Evolutionary conservation across 2,329 filamentous ascomycete species (phyloP).

Genomic region (Fusarium scirpi): DNA sequence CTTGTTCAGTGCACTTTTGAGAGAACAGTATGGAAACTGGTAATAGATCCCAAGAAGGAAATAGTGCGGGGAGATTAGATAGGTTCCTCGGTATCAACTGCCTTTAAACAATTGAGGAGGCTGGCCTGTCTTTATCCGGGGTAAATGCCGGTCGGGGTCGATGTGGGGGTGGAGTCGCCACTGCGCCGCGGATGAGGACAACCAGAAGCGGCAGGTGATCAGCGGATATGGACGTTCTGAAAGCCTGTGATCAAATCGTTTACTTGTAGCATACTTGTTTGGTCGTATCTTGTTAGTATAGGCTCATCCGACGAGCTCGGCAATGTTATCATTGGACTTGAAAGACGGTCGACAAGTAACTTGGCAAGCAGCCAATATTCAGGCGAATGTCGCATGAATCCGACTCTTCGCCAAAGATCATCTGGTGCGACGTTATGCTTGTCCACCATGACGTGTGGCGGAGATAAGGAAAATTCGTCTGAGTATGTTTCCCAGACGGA

Average conservation of each 20-base stretch:
- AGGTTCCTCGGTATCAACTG: background rate
- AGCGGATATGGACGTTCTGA: constrained; percentile 12
- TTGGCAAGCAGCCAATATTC: constrained; percentile 9
- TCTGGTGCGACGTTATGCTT: background rate
- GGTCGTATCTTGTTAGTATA: constrained; percentile 3
- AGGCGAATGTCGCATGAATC: background rate
- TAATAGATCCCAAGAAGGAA: background rate
- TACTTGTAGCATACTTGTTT: constrained; percentile 15
- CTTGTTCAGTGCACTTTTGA: background rate
- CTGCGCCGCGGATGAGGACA: background rate
- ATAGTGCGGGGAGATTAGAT: background rate
- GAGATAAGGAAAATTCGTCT: background rate
- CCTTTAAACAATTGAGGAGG: background rate
- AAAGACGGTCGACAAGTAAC: constrained; percentile 1
- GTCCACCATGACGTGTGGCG: background rate
- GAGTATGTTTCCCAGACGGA: constrained; percentile 2
- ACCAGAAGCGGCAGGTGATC: no score
- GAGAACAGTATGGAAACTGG: no score
- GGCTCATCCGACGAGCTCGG: background rate
- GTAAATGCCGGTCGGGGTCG: constrained; percentile 13
- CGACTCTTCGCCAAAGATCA: background rate
- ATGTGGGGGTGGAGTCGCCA: constrained; percentile 14
- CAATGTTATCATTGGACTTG: background rate
- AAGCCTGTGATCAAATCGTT: constrained; percentile 9
- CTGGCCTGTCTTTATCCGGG: background rate